phyloP scores from a whole-genome alignment of 495 filamentous ascomycete species.

The Aspergillus coremiiformis region DNA sequence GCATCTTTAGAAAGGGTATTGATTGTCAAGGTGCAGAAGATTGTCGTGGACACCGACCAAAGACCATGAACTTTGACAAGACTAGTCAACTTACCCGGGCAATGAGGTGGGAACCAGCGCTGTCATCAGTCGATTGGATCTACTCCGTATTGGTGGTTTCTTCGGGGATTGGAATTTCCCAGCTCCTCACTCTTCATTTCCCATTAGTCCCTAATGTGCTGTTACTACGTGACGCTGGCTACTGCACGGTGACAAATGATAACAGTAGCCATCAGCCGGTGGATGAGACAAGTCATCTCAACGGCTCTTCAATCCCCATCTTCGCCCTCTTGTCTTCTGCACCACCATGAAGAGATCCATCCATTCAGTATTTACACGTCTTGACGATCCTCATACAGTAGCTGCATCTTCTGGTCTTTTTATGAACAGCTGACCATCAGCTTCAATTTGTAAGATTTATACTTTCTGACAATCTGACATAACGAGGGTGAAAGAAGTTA shows the following conservation, averaged over 20 bases:
- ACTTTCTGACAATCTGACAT: background rate
- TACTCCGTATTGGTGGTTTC: no score
- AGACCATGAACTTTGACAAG: background rate
- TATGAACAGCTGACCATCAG: background rate
- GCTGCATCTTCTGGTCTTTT: background rate
- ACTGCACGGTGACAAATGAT: slow-evolving; percentile 4
- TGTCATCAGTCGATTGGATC: background rate
- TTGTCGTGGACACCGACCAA: background rate
- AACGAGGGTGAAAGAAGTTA: background rate
- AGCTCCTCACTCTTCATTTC: background rate
- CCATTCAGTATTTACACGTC: background rate
- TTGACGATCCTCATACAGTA: background rate
- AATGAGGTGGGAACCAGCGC: background rate
- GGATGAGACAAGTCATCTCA: slow-evolving; percentile 6
- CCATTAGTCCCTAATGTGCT: background rate
- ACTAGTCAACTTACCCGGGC: background rate
- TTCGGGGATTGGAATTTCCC: background rate
- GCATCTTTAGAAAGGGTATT: background rate
- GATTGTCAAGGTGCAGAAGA: background rate
- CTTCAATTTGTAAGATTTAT: background rate
- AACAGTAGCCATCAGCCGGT: background rate
- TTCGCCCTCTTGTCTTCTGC: background rate
- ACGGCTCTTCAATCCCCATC: slow-evolving; percentile 1
- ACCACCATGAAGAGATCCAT: background rate
- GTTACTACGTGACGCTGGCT: slow-evolving; percentile 1